Evolutionary conservation across 2,329 filamentous ascomycete genomes (phyloP).

Genomic region (Verticillium klebahnii): DNA sequence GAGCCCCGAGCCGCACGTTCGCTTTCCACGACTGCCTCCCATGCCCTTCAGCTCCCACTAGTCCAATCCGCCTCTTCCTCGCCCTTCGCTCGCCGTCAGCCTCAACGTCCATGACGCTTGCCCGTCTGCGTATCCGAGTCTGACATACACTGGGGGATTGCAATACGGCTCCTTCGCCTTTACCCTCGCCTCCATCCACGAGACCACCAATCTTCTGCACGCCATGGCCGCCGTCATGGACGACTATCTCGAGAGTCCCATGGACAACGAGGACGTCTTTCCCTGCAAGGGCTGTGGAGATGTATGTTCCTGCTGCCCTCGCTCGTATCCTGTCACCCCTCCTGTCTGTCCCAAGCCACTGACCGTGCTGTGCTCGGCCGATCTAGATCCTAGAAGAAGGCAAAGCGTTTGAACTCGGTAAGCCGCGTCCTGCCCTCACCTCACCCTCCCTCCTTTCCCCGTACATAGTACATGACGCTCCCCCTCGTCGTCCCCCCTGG

Average conservation of each 20-base stretch:
- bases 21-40: background rate
- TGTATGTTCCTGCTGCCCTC: conserved; percentile 41
- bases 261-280: conserved; percentile 79
- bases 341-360: background rate
- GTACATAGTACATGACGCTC: background rate
- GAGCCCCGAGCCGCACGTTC: background rate
- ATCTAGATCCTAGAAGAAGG: conserved; percentile 91
- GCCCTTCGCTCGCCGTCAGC: background rate
- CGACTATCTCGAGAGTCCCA: conserved; percentile 58
- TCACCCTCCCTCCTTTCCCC: background rate
- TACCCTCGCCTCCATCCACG: conserved; percentile 2
- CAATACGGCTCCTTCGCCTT: background rate
- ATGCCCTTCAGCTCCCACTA: conserved; percentile 3
- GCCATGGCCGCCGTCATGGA: conserved; percentile 49
- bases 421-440: conserved; percentile 32
- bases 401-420: conserved; percentile 96
- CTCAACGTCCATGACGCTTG: conserved; percentile 8
- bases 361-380: conserved; percentile 5
- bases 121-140: background rate
- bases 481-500: background rate
- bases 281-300: conserved; percentile 93
- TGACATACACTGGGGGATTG: background rate
- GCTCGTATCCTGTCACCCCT: background rate
- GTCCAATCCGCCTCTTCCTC: background rate
- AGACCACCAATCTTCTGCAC: conserved; percentile 6